phyloP scores from a whole-genome alignment of 768 basidiomycete species.

The Lactarius sanguifluus region DNA sequence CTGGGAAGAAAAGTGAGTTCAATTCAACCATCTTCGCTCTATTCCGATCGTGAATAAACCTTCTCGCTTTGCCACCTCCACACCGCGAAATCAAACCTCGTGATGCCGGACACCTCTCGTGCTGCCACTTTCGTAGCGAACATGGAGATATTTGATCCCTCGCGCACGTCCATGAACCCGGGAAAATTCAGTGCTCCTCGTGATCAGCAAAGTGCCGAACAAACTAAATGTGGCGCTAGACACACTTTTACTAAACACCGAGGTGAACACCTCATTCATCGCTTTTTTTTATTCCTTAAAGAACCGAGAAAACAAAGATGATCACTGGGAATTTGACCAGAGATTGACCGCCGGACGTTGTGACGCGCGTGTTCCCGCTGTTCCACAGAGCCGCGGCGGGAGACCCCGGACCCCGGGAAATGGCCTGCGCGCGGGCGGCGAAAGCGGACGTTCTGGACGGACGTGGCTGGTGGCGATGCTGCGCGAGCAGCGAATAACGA shows the following conservation, averaged over 20 bases:
- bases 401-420: slow-evolving; percentile 34
- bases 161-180: background rate
- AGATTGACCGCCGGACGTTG: slow-evolving; percentile 43
- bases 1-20: slow-evolving; percentile 14
- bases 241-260: slow-evolving; percentile 41
- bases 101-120: slow-evolving; percentile 1
- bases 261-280: slow-evolving; percentile 45
- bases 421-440: slow-evolving; percentile 29
- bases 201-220: slow-evolving; percentile 36
- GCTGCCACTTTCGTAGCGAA: background rate
- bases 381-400: slow-evolving; percentile 41
- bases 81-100: background rate
- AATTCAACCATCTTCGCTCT: background rate
- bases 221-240: slow-evolving; percentile 26
- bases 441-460: slow-evolving; percentile 36
- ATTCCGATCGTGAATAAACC: background rate
- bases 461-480: slow-evolving; percentile 39
- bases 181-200: slow-evolving; percentile 31
- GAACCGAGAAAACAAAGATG: too few relatives aligned
- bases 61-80: slow-evolving; percentile 14
- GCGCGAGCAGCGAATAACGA: slow-evolving; percentile 32
- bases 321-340: background rate
- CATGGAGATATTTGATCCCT: slow-evolving; percentile 18
- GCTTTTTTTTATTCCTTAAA: background rate
- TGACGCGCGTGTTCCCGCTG: slow-evolving; percentile 49